Evolutionary conservation across 2,329 filamentous ascomycete species (phyloP).

Genomic region (Rhexocercosporidium sp.): DNA sequence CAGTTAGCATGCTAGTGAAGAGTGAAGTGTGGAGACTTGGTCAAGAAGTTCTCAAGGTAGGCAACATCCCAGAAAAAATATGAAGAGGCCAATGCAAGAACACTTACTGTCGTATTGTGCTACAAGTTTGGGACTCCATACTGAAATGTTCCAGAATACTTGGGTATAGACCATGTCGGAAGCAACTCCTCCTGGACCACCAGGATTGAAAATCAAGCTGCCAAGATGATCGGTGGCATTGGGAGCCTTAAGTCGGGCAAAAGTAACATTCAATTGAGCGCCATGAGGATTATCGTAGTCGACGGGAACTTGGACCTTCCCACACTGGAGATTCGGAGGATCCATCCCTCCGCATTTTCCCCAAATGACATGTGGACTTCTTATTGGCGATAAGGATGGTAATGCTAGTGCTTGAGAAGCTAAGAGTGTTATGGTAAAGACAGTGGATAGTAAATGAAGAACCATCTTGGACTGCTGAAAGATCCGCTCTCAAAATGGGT

Average conservation of each 20-base stretch:
- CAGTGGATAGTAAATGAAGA: background rate
- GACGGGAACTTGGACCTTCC: background rate
- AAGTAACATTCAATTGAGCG: background rate
- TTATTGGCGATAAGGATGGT: background rate
- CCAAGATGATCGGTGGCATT: background rate
- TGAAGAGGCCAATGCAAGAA: background rate
- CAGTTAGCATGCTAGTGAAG: background rate
- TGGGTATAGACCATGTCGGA: background rate
- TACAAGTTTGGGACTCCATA: background rate
- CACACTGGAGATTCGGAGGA: background rate
- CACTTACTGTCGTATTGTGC: background rate
- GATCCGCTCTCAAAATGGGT: background rate
- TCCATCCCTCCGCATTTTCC: background rate
- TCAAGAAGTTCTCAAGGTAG: too few species aligned
- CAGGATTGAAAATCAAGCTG: background rate
- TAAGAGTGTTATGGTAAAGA: background rate
- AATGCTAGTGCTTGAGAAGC: background rate
- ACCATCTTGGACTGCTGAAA: background rate
- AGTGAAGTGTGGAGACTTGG: too few species aligned
- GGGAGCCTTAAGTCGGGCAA: background rate
- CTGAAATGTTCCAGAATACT: background rate
- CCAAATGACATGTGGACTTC: background rate
- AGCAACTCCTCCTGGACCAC: background rate
- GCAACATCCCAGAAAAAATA: too few species aligned
- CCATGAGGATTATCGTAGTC: background rate